A percentile compares a stretch with the other conserved stretches of the same genome.
Evolutionary conservation across 176 grass and related monocot genomes (phyloP).

Genomic region (Hsuehochloa calcarea): DNA sequence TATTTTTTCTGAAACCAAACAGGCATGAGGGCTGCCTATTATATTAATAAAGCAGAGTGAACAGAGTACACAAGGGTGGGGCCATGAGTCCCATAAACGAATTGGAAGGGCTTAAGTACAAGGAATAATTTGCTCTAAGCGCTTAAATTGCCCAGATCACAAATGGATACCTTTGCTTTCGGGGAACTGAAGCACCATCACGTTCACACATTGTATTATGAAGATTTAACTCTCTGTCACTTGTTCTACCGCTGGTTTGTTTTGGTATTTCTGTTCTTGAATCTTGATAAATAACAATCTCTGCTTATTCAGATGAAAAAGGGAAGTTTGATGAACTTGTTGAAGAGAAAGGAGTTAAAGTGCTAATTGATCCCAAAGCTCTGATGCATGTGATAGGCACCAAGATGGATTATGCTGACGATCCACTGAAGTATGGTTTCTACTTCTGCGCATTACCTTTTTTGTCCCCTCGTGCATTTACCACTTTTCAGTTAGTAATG

Average conservation of each 20-base stretch:
- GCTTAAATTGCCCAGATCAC: no score
- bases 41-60: no score
- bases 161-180: neutral
- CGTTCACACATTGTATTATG: neutral
- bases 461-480: neutral
- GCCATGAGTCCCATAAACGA: no score
- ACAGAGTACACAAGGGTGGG: no score
- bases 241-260: neutral
- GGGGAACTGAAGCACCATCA: neutral
- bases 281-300: constrained; percentile 11
- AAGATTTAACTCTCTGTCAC: neutral
- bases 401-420: constrained; percentile 84
- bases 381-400: constrained; percentile 94
- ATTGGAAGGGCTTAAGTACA: no score
- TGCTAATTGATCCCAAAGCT: constrained; percentile 88
- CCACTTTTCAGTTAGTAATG: neutral
- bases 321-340: constrained; percentile 83
- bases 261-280: neutral
- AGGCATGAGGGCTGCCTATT: no score
- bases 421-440: constrained; percentile 60
- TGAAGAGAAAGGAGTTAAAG: constrained; percentile 86
- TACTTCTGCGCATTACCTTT: neutral
- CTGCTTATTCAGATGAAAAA: constrained; percentile 68
- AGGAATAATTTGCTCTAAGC: no score
- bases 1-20: no score